Evolutionary conservation across 495 filamentous ascomycete species (phyloP), one percentile per base, ranked within the genome.

Genomic region (Cenococcum geophilum): DNA sequence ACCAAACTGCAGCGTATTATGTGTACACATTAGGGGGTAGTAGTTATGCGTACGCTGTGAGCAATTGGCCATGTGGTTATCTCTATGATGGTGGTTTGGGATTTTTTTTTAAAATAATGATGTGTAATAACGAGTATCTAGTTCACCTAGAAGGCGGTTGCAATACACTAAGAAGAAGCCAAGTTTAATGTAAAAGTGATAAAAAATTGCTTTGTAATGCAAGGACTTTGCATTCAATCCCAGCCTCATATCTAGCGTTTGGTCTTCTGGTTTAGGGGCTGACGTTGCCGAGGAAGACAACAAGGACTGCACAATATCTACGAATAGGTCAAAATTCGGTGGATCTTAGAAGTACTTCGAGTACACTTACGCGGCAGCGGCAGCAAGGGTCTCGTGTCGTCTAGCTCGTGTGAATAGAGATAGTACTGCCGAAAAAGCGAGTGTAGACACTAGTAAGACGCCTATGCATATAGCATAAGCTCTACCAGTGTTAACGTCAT

Each of bases 321-420:
- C 11, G 22, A 16, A 58, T 40, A 47, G 21, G 23, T 25, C 25
- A 16, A 22, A 25, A 32, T 35, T 45, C 40, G 14, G 4, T 4
- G 4, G 8, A 16, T n/a, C 27, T 12, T 2, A 43, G 11, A 42
- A 35, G 27, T 1, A 49, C 4, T 16, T 12, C 4, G 2, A 14
- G 32, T 18, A 11, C 16, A 47, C 64, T 57, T 68, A 71, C 72
- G 68, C 73, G 36, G 72, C 71, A 52, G 72, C 68, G 12, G 73
- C 68, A 21, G 62, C 68, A 40, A 76, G 61, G 42, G 71, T 70
- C 59, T 76, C 72, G 43, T 74, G 73, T 27, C 71, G 42, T 45
- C 67, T 68, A 9, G 73, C 73, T 56, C 56, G 50, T 1, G 73
- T 74, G 58, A 72, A 69, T 2, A 72, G 57, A 2, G 60, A 62